Percentiles rank a stretch among this genome's conserved stretches.
phyloP scores from a whole-genome alignment of 768 basidiomycete genomes.

The Mycena belliarum region DNA sequence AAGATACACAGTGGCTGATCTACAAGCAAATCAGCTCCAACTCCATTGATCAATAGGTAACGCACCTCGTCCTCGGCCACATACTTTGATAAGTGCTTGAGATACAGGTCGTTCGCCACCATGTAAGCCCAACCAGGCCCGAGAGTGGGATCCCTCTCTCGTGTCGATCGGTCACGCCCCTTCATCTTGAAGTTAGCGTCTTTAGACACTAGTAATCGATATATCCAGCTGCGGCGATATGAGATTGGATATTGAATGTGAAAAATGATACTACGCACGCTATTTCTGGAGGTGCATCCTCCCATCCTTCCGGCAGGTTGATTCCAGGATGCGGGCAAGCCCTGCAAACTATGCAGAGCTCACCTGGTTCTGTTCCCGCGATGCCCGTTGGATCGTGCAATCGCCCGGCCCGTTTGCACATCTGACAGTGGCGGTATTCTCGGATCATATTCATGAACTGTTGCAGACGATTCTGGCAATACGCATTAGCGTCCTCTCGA shows the following conservation, averaged over 20 bases:
- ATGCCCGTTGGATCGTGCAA: conserved; percentile 3
- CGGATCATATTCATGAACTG: not conserved
- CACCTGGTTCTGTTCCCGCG: not conserved
- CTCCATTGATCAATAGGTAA: too few relatives aligned
- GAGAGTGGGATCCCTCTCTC: not conserved
- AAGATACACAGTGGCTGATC: too few relatives aligned
- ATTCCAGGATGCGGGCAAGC: conserved; percentile 15
- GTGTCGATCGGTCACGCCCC: conserved; percentile 2
- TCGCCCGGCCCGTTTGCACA: conserved; percentile 5
- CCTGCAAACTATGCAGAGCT: conserved; percentile 4
- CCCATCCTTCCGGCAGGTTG: conserved; percentile 1
- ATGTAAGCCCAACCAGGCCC: not conserved
- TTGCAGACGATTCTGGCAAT: too few relatives aligned
- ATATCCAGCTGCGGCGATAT: conserved; percentile 16
- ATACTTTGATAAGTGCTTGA: not conserved
- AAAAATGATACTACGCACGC: conserved; percentile 1
- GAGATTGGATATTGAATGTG: too few relatives aligned
- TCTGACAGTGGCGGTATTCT: not conserved
- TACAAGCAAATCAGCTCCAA: too few relatives aligned
- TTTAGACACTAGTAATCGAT: conserved; percentile 9
- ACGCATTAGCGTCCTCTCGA: too few relatives aligned
- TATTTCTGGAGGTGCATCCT: not conserved
- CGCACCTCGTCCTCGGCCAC: not conserved
- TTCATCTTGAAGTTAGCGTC: conserved; percentile 25
- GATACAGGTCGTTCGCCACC: not conserved